phyloP scores from a whole-genome alignment of 352 stramenopile genomes.

The Phytopythium vexans region DNA sequence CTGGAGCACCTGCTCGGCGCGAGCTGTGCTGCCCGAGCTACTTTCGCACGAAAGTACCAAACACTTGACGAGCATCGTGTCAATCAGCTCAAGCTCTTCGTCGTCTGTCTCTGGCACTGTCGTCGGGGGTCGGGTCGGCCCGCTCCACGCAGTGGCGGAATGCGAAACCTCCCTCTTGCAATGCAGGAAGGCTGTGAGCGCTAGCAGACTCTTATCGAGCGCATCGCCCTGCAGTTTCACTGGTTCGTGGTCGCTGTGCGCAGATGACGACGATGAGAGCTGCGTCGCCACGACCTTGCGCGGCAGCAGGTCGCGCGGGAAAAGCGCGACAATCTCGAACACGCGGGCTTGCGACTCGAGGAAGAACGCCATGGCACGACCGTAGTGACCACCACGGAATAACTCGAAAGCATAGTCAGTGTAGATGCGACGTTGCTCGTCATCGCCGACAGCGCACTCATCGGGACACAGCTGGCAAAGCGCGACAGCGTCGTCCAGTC shows the following conservation, averaged over 20 bases:
- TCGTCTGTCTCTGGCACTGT: not conserved
- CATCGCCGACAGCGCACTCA: conserved; percentile 52
- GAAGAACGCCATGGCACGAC: conserved; percentile 64
- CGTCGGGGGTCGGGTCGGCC: not conserved
- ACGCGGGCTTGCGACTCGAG: conserved; percentile 41
- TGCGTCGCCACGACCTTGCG: conserved; percentile 26
- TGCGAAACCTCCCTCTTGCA: conserved; percentile 29
- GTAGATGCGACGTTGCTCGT: conserved; percentile 50
- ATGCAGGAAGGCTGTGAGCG: conserved; percentile 50
- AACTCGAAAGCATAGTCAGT: conserved; percentile 54
- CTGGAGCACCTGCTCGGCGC: conserved; percentile 43
- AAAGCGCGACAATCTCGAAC: conserved; percentile 64
- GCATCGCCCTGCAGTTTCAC: conserved; percentile 34
- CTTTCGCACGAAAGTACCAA: conserved; percentile 50
- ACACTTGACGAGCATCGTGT: conserved; percentile 82
- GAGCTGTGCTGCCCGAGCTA: conserved; percentile 36
- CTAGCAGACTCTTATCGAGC: conserved; percentile 47
- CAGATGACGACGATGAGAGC: not conserved
- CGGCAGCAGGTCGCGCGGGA: conserved; percentile 66
- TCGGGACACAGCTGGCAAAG: conserved; percentile 67
- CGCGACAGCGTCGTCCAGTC: conserved; percentile 56
- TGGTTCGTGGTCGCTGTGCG: not conserved
- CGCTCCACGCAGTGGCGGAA: conserved; percentile 4
- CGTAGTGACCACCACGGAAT: conserved; percentile 38
- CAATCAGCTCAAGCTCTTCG: conserved; percentile 46